Base-by-base conservation (phyloP, 1,284 basidiomycete species). In the Dichomitus squalens region DNA sequence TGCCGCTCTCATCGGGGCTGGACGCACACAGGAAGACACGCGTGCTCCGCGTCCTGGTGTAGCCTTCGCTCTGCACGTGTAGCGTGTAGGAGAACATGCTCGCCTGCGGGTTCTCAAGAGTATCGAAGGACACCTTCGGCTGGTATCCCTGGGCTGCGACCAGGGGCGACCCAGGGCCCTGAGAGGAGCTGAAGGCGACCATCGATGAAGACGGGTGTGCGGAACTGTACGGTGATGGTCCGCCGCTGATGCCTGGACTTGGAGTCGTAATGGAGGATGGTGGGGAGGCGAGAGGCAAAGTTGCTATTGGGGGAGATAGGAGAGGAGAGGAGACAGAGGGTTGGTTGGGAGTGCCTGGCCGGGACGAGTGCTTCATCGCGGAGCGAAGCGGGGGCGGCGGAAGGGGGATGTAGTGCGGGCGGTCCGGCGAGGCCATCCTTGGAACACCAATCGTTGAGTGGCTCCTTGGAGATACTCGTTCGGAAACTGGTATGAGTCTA, bases 11-110 rank as follows among this genome's bases (percentile, higher is more conserved):
- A 68, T 98, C 96, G 0, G 90, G 82, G 49, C 93, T 94, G 0
- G 93, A 84, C 0, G 95, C 95, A 55, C 94, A 95, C 9, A 98
- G 82, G 73, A 96, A 98, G 0, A 94, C 93, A 0, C 96, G 84
- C 0, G 95, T 96, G 60, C 86, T 86, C 27, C 90, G 83, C 4
- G 82, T 90, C 21, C 93, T 83, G 52, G 80, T 77, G 72, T 96
- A 98, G 1, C 91, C 90, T 2, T 90, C 88, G 20, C 86, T 89
- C 72, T 96, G 95, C 27, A 92, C 92, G 70, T 88, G 84, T 4
- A 91, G 79, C 0, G 87, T 90, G 66, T 85, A 90, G 27, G 83
- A 86, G 56, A 76, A 76, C 73, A 77, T 74, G 58, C 69, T 70
- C 16, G 75, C 75, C 38, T 70, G 68, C 9, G 75, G 69, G 64